Evolutionary conservation across 2,329 filamentous ascomycete genomes (phyloP).

Genomic region (Trichoderma guizhouense): DNA sequence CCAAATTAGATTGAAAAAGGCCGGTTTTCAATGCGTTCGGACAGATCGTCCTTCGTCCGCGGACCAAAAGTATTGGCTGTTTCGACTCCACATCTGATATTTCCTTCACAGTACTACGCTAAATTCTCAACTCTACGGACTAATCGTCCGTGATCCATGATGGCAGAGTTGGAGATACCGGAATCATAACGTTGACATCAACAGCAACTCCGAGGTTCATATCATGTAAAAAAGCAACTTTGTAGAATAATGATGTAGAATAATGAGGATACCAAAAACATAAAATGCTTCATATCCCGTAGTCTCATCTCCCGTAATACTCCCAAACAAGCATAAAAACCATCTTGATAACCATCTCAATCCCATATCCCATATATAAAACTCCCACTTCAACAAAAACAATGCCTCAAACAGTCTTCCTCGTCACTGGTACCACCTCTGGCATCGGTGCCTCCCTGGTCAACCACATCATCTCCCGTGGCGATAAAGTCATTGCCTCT

Average conservation of each 20-base stretch:
- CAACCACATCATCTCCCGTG: slow-evolving; percentile 26
- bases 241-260: neutral
- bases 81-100: neutral
- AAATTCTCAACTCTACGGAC: neutral
- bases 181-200: neutral
- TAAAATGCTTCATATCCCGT: neutral
- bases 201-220: neutral
- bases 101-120: neutral
- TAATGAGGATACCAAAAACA: neutral
- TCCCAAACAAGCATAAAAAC: neutral
- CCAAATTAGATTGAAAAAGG: neutral
- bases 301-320: neutral
- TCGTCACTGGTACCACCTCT: slow-evolving; percentile 34
- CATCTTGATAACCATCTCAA: too few species aligned
- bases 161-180: too few species aligned
- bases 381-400: neutral
- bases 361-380: neutral
- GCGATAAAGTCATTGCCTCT: slow-evolving; percentile 32
- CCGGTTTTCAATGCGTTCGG: neutral
- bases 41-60: neutral
- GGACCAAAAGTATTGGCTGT: neutral
- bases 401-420: slow-evolving; percentile 32
- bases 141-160: neutral
- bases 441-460: slow-evolving; percentile 31
- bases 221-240: neutral